Evolutionary conservation across 139 green algal genomes (phyloP).

Genomic region (Pseudopediastrum boryanum): DNA sequence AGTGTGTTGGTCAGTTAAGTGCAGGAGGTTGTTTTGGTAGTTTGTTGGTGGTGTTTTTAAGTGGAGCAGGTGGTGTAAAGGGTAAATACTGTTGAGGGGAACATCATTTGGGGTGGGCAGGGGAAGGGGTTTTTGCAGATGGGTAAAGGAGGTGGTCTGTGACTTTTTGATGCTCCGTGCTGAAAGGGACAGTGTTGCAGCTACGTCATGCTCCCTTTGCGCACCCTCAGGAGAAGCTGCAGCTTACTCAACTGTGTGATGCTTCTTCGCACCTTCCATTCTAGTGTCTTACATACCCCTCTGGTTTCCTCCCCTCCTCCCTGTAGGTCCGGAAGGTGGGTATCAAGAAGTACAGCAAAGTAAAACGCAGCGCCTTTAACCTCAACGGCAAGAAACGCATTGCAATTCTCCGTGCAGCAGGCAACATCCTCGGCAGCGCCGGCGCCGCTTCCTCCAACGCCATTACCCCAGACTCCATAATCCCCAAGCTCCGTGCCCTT

Average conservation of each 20-base stretch:
- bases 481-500: constrained; percentile 56
- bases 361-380: constrained; percentile 72
- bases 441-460: constrained; percentile 1
- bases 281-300: neutral
- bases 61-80: too few relatives aligned
- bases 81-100: too few relatives aligned
- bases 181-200: neutral
- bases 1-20: too few relatives aligned
- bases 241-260: too few relatives aligned
- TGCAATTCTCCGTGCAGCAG: constrained; percentile 83
- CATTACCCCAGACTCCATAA: constrained; percentile 61
- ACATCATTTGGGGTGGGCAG: too few relatives aligned
- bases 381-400: constrained; percentile 75
- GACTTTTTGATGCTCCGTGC: too few relatives aligned
- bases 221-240: too few relatives aligned
- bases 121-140: too few relatives aligned
- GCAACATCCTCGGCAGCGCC: constrained; percentile 63
- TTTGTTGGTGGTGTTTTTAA: too few relatives aligned
- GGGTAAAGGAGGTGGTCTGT: too few relatives aligned
- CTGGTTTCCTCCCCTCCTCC: neutral
- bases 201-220: too few relatives aligned
- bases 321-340: constrained; percentile 49
- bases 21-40: too few relatives aligned
- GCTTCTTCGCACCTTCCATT: neutral
- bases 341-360: constrained; percentile 67